Base-by-base conservation (phyloP, 179 eudicot species). In the Drosera spatulata region DNA sequence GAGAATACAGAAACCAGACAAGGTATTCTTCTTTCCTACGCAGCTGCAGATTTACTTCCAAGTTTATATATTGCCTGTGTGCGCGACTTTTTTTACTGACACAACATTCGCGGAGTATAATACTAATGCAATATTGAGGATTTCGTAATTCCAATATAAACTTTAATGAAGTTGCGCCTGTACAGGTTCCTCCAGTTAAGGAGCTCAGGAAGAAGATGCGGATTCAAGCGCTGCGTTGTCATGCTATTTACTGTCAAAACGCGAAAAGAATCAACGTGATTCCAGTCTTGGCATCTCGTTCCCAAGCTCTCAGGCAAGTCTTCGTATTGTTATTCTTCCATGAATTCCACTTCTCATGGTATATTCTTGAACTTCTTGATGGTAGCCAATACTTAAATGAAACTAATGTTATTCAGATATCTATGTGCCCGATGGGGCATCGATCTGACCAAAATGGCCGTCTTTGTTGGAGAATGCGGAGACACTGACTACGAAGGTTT, bases 211-310 rank as follows among this genome's bases (percentile, higher is more conserved):
- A 80, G 61, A 62, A 68, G 10, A 78, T 90, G 88, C 80, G 99
- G 62, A 85, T 84, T 66, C 93, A 85, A 71, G 96, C 85, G 56
- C 82, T 94, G 14, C 86, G 99, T 12, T 94, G 94, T 67, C 86
- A 86, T 75, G 73, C 72, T 14, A 65, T 90, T n/a, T 90, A 80
- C 67, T 90, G 97, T 64, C 85, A 73, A 64, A 80, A 73, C 42
- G 88, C 87, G 47, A 73, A 73, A 48, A 81, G 70, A 75, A 67
- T 94, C 49, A 85, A 90, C 59, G 88, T 87, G 53, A 74, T 94
- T 71, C 99, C 99, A 4, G 85, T 79, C 39, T 76, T 90, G 71
- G 99, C 96, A 53, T 94, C 99, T 60, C 93, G 97, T 41, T 82
- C 91, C 50, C 97, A 94, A 77, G 97, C 99, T 40, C 83, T 94